Conservation (phyloP, 257 asterid species). For the Orobanche coerulescens region DNA sequence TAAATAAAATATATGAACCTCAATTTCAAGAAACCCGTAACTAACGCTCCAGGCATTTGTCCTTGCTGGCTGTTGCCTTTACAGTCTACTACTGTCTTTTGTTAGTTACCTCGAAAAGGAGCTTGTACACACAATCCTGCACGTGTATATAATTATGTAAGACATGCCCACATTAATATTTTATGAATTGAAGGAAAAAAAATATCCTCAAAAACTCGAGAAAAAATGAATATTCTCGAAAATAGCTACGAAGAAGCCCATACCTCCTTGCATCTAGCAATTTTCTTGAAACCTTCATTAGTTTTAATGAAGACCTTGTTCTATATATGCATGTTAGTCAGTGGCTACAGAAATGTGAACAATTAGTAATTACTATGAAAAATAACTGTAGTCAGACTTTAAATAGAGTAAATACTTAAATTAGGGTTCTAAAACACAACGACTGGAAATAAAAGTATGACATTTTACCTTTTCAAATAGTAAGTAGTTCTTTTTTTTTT, state of each 20-base stretch:
- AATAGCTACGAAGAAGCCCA: conserved; percentile 19
- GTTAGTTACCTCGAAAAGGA: conserved; percentile 39
- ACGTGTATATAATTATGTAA: conserved; percentile 32
- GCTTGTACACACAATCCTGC: conserved; percentile 31
- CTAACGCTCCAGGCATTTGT: conserved; percentile 31
- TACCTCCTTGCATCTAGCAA: conserved; percentile 26
- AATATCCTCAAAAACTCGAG: not conserved
- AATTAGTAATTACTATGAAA: conserved; percentile 23
- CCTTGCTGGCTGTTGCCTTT: conserved; percentile 15
- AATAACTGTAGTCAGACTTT: not conserved
- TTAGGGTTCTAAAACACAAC: too few species aligned
- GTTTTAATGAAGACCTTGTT: conserved; percentile 25
- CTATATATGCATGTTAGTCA: conserved; percentile 11
- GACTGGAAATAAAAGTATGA: too few species aligned
- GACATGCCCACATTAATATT: not conserved
- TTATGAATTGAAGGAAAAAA: not conserved
- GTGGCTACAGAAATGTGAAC: not conserved
- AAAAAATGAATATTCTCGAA: conserved; percentile 1
- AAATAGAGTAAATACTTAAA: not conserved
- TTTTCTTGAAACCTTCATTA: conserved; percentile 28
- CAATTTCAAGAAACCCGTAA: conserved; percentile 31
- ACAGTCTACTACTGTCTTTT: conserved; percentile 24
- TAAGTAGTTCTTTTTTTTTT: too few species aligned
- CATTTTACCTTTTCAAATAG: too few species aligned
- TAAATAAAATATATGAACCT: not conserved